Evolutionary conservation across 225 moss, liverwort and hornwort species (phyloP).

Genomic region (Bryoerythrophyllum caledonicum): DNA sequence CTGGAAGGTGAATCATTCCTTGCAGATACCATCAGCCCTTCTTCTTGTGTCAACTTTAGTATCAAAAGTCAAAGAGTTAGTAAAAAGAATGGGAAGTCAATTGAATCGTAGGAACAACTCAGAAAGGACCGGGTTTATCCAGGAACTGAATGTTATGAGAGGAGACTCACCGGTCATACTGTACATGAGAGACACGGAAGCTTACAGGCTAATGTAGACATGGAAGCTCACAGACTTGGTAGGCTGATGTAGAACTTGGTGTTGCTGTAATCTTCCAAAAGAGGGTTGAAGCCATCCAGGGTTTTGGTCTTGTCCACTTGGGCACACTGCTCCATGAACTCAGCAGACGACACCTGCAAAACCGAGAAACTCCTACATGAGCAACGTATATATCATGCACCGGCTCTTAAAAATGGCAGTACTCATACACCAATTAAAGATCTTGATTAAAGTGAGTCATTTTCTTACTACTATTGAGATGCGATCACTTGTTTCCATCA

Average conservation of each 20-base stretch:
- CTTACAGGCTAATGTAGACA: conserved; percentile 70
- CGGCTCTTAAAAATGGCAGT: too few relatives aligned
- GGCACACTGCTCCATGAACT: conserved; percentile 95
- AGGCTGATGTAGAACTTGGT: conserved; percentile 88
- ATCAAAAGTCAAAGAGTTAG: too few relatives aligned
- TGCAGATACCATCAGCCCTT: too few relatives aligned
- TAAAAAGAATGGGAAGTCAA: too few relatives aligned
- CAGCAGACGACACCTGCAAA: conserved; percentile 72
- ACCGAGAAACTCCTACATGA: conserved; percentile 7
- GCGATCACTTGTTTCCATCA: conserved; percentile 40
- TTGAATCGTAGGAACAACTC: too few relatives aligned
- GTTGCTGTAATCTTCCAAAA: conserved; percentile 93
- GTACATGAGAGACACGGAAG: background rate
- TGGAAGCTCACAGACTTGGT: conserved; percentile 44
- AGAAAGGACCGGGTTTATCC: too few relatives aligned
- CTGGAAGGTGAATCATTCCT: too few relatives aligned
- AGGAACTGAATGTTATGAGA: background rate
- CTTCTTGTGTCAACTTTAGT: too few relatives aligned
- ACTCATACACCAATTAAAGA: background rate
- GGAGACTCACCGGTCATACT: background rate
- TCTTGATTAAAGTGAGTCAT: background rate
- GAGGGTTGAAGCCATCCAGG: conserved; percentile 86
- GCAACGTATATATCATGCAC: background rate
- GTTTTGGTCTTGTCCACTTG: conserved; percentile 78
- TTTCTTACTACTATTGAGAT: conserved; percentile 58